phyloP scores from a whole-genome alignment of 2,329 filamentous ascomycete genomes.

The Meredithiella fracta region DNA sequence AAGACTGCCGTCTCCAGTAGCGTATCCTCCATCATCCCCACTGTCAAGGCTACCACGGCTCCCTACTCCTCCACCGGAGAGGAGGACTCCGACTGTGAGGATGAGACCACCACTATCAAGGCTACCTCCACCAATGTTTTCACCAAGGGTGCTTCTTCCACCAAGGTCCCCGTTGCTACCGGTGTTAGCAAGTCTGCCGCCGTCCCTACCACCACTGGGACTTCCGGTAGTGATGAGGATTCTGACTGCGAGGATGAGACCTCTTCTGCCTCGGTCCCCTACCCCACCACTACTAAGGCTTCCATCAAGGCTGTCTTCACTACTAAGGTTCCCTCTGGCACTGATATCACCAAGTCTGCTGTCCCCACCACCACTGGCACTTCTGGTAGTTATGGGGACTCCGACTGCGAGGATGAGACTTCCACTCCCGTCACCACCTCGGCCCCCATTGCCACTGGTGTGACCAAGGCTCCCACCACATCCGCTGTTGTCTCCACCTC shows the following conservation, averaged over 20 bases:
- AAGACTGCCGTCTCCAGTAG: background rate
- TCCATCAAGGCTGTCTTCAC: background rate
- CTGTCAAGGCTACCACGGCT: background rate
- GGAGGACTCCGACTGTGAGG: background rate
- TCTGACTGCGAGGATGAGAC: conserved; percentile 6
- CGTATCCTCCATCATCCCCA: background rate
- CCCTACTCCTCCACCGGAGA: background rate
- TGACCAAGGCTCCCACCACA: background rate
- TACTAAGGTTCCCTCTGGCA: background rate
- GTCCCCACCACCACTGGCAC: background rate
- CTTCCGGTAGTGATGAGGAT: background rate
- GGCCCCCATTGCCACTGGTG: background rate
- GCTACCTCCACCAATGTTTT: background rate
- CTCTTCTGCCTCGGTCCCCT: background rate
- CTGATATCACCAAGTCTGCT: background rate
- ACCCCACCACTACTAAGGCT: background rate
- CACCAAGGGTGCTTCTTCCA: background rate
- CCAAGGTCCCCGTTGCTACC: background rate
- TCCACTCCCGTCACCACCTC: background rate
- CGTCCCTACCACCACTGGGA: background rate
- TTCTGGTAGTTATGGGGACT: background rate
- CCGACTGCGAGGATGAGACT: conserved; percentile 3
- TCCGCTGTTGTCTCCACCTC: background rate
- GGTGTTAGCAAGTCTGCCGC: background rate
- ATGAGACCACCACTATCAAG: background rate